phyloP scores from a whole-genome alignment of 1,139 yeast species.

The Blastobotrys apis region DNA sequence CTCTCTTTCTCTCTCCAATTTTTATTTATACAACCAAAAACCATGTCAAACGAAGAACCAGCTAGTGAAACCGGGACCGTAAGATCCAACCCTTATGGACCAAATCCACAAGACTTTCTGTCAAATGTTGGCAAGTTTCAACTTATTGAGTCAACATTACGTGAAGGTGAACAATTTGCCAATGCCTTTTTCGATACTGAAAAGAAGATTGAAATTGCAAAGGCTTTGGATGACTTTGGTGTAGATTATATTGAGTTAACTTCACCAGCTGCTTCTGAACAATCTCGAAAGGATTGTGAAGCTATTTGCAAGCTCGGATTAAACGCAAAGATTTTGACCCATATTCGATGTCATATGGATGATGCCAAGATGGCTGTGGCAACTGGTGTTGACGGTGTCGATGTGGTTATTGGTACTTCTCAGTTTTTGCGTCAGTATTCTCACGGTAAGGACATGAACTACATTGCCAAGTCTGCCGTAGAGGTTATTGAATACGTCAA shows the following conservation, averaged over 20 bases:
- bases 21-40: background rate
- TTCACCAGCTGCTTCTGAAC: conserved; percentile 97
- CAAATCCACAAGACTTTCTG: conserved; percentile 87
- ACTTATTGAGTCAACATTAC: conserved; percentile 88
- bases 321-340: conserved; percentile 87
- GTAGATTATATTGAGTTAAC: conserved; percentile 97
- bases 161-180: conserved; percentile 99
- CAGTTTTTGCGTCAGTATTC: conserved; percentile 91
- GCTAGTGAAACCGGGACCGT: conserved; percentile 14
- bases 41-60: conserved; percentile 4
- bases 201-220: conserved; percentile 95
- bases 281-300: conserved; percentile 88
- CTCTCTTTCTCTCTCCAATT: background rate
- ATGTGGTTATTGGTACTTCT: conserved; percentile 96
- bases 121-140: conserved; percentile 89
- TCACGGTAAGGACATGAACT: conserved; percentile 98
- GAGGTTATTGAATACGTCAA: conserved; percentile 98
- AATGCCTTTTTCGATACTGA: conserved; percentile 94
- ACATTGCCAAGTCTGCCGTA: conserved; percentile 92
- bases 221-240: conserved; percentile 95
- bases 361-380: conserved; percentile 96
- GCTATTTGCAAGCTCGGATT: conserved; percentile 96
- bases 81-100: conserved; percentile 78
- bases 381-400: conserved; percentile 98
- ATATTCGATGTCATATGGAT: conserved; percentile 97